phyloP scores from a whole-genome alignment of 1,284 basidiomycete species.

The Leucocoprinus gongylophorus region DNA sequence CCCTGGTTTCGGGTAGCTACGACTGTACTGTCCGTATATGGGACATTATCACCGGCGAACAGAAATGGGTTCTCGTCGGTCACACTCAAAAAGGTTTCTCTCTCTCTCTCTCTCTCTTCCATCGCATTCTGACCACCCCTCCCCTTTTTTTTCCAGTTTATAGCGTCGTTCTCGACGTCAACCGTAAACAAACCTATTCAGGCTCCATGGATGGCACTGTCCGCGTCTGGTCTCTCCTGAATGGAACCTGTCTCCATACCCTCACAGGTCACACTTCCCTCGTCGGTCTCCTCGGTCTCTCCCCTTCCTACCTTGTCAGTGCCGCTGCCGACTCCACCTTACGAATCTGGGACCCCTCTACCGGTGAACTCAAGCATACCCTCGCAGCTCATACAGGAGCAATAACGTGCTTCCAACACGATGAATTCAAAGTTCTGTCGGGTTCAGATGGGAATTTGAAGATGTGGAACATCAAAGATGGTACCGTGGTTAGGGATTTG shows the following conservation, averaged over 20 bases:
- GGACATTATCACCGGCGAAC: conserved; percentile 87
- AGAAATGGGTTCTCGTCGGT: conserved; percentile 74
- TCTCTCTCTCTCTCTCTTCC: not conserved
- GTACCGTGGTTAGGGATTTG: conserved; percentile 77
- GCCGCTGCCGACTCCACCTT: conserved; percentile 92
- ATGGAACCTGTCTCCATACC: conserved; percentile 72
- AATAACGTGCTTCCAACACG: conserved; percentile 96
- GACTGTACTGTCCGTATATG: conserved; percentile 91
- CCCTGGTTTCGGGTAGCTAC: conserved; percentile 75
- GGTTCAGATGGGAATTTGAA: conserved; percentile 94
- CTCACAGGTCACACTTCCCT: conserved; percentile 85
- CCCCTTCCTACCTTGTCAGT: conserved; percentile 82
- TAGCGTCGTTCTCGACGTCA: conserved; percentile 81
- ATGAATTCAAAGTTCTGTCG: conserved; percentile 91
- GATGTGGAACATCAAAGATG: conserved; percentile 91
- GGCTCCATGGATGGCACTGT: conserved; percentile 97
- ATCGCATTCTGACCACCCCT: not conserved
- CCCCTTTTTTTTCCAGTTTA: conserved; percentile 53
- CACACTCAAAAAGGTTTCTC: conserved; percentile 87
- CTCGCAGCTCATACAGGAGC: conserved; percentile 87
- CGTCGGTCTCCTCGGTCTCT: conserved; percentile 82
- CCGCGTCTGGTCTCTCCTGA: conserved; percentile 83
- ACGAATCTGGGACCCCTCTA: conserved; percentile 86
- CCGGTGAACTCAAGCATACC: conserved; percentile 70
- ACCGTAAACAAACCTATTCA: conserved; percentile 83